Conservation (phyloP, 2,329 filamentous ascomycete genomes). For the Microdochium bolleyi region DNA sequence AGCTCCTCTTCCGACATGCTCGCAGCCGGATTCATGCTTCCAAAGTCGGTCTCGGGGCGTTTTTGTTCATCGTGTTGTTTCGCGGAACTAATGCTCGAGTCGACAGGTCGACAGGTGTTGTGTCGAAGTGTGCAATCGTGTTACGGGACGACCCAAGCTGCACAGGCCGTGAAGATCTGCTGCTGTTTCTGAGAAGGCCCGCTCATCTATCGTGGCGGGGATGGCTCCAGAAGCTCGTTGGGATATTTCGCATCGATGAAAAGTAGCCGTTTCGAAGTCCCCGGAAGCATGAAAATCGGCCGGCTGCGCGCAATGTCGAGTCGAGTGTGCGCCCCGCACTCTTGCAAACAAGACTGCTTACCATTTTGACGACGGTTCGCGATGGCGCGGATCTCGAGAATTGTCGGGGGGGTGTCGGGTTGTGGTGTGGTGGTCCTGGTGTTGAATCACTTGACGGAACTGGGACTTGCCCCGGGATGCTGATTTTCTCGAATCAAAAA, state of each 20-base stretch:
- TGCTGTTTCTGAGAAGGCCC: too few relatives aligned
- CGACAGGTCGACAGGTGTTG: too few relatives aligned
- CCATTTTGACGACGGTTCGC: slow-evolving; percentile 42
- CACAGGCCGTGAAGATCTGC: too few relatives aligned
- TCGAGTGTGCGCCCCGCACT: slow-evolving; percentile 5
- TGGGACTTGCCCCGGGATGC: not conserved
- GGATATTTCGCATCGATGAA: slow-evolving; percentile 9
- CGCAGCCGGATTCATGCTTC: not conserved
- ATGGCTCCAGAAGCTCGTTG: not conserved
- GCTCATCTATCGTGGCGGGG: not conserved
- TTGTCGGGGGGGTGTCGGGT: slow-evolving; percentile 6
- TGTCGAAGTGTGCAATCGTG: too few relatives aligned
- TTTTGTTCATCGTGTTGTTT: too few relatives aligned
- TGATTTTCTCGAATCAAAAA: slow-evolving; percentile 1
- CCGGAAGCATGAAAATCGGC: not conserved
- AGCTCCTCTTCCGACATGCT: not conserved
- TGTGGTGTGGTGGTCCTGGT: slow-evolving; percentile 9
- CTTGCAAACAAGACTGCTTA: slow-evolving; percentile 20
- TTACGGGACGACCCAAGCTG: too few relatives aligned
- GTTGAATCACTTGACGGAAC: slow-evolving; percentile 2
- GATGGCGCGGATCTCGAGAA: slow-evolving; percentile 27
- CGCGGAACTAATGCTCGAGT: too few relatives aligned
- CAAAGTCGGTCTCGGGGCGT: not conserved
- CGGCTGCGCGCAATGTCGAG: not conserved
- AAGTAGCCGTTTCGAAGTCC: not conserved